Evolutionary conservation across 202 grass and related monocot species (phyloP), one percentile per base, ranked within the genome.

Genomic region (Eragrostis tef): DNA sequence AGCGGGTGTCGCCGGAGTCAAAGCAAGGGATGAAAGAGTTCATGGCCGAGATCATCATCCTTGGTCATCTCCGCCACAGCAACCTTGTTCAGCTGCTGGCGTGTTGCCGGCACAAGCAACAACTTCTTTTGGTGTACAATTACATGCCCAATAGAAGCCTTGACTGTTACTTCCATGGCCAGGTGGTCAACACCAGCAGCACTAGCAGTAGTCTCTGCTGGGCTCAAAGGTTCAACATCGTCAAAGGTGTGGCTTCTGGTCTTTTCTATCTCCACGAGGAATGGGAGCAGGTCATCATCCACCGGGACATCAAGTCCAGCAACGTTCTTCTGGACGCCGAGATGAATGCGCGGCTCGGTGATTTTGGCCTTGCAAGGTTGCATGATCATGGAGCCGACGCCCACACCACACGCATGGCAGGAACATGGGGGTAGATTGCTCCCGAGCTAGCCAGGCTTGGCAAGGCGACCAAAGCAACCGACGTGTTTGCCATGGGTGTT

Each of bases 391-490:
- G 80, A 36, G 59, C 10, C 0, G 67, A 83, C 0, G 68, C 80
- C 2, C 64, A 73, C 22, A 80, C 47, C n/a, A 88, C 75, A 0
- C 75, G 1, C 4, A 25, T 79, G 13, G 81, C 54, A 1, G 86
- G 86, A 0, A 87, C 85, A 0, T 64, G 57, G 62, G 85, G 85
- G 0, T 85, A 85, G 20, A 85, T 82, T 13, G 68, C 68, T 10
- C 79, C 67, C 1, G 67, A 85, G 75, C 20, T 85, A 0, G 57
- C 56, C 0, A n/a, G 63, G 9, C 51, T 74, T 5, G 84, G 84
- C 13, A 86, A 81, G 50, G 77, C 77, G 3, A 81, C 84, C 41
- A 80, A 79, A 45, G 50, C 77, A 7, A 67, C 78, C 0, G 50
- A 86, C 0, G 70, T 86, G 0, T 81, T 68, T 67, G 77, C 84